A percentile compares a stretch with the other conserved stretches of the same genome.
Conservation (phyloP, 1,139 yeast genomes). For the Geotrichum bryndzae region DNA sequence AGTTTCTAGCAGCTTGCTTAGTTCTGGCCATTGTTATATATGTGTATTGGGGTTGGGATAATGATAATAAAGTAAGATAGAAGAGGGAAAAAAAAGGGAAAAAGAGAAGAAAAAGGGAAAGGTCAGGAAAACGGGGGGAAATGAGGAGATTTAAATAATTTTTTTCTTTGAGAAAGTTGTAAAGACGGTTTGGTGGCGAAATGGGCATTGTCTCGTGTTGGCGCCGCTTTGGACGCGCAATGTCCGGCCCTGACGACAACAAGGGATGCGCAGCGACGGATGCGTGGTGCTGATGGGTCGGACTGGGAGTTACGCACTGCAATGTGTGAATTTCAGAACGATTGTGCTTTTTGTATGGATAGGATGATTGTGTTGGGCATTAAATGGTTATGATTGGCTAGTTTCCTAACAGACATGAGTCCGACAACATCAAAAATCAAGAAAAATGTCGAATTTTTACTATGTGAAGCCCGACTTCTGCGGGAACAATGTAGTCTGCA, state of each 20-base stretch:
- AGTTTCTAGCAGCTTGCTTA: constrained; percentile 97
- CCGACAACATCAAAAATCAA: constrained; percentile 3
- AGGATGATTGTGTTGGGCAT: background rate
- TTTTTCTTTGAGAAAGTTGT: background rate
- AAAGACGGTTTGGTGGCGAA: constrained; percentile 4
- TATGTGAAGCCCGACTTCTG: constrained; percentile 4
- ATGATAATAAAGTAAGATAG: background rate
- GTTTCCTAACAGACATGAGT: constrained; percentile 5
- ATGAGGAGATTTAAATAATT: background rate
- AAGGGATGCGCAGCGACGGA: background rate
- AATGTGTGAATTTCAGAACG: constrained; percentile 6
- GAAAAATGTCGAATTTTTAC: background rate
- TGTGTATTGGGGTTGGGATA: constrained; percentile 10
- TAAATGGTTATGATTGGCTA: constrained; percentile 11
- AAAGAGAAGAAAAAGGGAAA: background rate
- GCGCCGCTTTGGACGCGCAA: background rate
- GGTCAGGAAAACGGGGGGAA: background rate
- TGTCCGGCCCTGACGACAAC: background rate
- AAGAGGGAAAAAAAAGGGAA: constrained; percentile 1
- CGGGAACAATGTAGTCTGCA: constrained; percentile 7
- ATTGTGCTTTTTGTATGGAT: background rate
- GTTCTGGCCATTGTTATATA: constrained; percentile 81
- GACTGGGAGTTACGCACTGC: constrained; percentile 2
- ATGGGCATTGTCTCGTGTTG: background rate
- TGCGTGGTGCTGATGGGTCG: background rate